Evolutionary conservation across 2,329 filamentous ascomycete genomes (phyloP).

Genomic region (Microcera coccophila): DNA sequence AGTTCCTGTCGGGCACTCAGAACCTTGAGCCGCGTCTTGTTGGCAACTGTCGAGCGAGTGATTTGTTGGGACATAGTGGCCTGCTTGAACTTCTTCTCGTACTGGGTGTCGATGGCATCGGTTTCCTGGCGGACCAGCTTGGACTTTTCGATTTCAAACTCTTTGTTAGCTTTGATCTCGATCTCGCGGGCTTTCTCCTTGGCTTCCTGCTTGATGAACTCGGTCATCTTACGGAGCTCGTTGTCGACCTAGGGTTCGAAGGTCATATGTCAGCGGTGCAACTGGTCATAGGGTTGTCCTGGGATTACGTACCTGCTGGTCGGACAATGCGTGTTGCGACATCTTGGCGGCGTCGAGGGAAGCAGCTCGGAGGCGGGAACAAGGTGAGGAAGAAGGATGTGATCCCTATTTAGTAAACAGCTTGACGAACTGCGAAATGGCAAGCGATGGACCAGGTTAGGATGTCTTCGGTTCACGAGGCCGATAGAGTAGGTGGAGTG

Average conservation of each 20-base stretch:
- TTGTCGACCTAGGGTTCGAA: constrained; percentile 68
- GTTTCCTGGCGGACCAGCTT: constrained; percentile 97
- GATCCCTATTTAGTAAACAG: constrained; percentile 5
- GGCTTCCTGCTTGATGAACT: constrained; percentile 99
- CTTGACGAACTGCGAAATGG: constrained; percentile 10
- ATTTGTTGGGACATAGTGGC: constrained; percentile 98
- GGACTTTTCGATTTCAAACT: constrained; percentile 98
- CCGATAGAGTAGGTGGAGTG: constrained; percentile 8
- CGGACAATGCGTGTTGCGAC: constrained; percentile 95
- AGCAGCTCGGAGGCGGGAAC: constrained; percentile 9
- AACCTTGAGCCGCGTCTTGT: constrained; percentile 90
- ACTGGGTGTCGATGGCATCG: constrained; percentile 82
- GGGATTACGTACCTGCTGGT: constrained; percentile 73
- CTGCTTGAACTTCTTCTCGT: constrained; percentile 99
- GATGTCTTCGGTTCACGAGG: constrained; percentile 18
- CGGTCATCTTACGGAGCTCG: constrained; percentile 99
- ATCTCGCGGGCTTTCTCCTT: constrained; percentile 96
- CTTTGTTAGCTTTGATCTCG: constrained; percentile 96
- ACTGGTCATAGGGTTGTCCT: constrained; percentile 15
- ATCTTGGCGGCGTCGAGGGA: constrained; percentile 52
- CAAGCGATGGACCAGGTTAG: constrained; percentile 21
- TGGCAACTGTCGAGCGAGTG: constrained; percentile 90
- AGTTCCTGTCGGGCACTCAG: constrained; percentile 84
- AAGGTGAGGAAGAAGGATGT: constrained; percentile 1
- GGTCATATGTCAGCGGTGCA: constrained; percentile 15